Conservation (phyloP, 306 rosid species). For the Gynostemma pentaphyllum region DNA sequence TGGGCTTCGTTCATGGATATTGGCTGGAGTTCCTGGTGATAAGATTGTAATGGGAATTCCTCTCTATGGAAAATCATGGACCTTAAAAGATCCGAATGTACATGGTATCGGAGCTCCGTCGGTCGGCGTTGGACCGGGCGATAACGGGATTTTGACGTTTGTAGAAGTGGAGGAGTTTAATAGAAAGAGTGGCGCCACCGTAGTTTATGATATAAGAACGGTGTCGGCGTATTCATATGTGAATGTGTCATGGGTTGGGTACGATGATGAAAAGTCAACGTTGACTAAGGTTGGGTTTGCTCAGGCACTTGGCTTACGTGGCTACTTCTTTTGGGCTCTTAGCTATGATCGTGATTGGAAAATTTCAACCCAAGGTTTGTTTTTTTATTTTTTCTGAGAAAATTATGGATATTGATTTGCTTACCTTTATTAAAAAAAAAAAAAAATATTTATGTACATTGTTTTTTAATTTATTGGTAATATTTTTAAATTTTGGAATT, state of each 20-base stretch:
- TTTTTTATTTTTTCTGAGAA: too few relatives aligned
- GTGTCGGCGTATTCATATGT: conserved; percentile 21
- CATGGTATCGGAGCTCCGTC: conserved; percentile 31
- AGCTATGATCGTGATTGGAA: conserved; percentile 26
- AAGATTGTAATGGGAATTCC: conserved; percentile 61
- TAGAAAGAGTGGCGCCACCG: background rate
- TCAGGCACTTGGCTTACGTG: conserved; percentile 53
- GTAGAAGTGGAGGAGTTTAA: conserved; percentile 15
- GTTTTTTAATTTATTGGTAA: background rate
- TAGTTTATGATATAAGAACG: conserved; percentile 26
- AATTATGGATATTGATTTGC: too few relatives aligned
- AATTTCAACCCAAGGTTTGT: conserved; percentile 27
- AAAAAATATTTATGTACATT: too few relatives aligned
- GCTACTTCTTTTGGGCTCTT: conserved; percentile 79
- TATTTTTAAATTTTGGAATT: background rate
- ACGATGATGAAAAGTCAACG: conserved; percentile 26
- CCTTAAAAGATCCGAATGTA: conserved; percentile 23
- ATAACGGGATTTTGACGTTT: conserved; percentile 19
- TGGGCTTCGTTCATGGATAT: conserved; percentile 60
- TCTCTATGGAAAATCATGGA: conserved; percentile 52
- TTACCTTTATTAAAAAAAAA: too few relatives aligned
- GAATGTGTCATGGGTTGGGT: conserved; percentile 42
- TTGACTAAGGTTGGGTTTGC: conserved; percentile 44
- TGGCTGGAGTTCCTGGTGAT: conserved; percentile 19
- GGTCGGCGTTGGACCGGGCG: conserved; percentile 42